These are phyloP conservation scores for Rhizopogon sp. DNA, from an alignment of 768 basidiomycete genomes.

Conservation along the genomic window DNA sequence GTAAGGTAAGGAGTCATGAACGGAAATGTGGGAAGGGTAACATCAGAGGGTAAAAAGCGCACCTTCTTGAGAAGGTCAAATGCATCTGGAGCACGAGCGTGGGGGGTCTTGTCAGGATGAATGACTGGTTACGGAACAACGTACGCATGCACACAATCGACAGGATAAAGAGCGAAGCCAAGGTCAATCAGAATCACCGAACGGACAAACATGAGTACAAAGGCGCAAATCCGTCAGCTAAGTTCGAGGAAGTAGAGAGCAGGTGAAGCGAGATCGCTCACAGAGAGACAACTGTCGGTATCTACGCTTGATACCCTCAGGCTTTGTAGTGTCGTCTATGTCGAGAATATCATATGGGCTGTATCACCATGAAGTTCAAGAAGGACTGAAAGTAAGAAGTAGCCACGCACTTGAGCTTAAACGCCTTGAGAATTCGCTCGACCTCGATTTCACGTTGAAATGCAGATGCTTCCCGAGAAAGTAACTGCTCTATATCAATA, in stretches of 20 bases:
- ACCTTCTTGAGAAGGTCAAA: slow-evolving; percentile 95
- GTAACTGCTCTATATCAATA: slow-evolving; percentile 71
- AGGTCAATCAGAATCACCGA: not conserved
- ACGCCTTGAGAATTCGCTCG: slow-evolving; percentile 87
- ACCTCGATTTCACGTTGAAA: slow-evolving; percentile 87
- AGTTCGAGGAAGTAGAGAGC: not conserved
- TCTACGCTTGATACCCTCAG: slow-evolving; percentile 86
- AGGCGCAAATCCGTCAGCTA: slow-evolving; percentile 1
- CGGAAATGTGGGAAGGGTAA: not conserved
- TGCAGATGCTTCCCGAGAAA: slow-evolving; percentile 76
- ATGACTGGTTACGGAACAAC: slow-evolving; percentile 65
- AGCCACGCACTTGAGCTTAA: slow-evolving; percentile 85
- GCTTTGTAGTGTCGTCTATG: slow-evolving; percentile 62
- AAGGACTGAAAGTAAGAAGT: not conserved
- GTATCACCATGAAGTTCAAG: not conserved
- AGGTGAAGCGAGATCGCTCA: slow-evolving; percentile 34
- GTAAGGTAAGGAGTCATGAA: not conserved
- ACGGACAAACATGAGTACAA: not conserved
- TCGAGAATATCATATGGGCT: slow-evolving; percentile 95
- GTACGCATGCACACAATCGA: slow-evolving; percentile 28
- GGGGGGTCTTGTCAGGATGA: slow-evolving; percentile 96
- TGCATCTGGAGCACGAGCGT: slow-evolving; percentile 84
- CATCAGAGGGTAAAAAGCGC: slow-evolving; percentile 5
- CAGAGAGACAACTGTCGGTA: slow-evolving; percentile 83
- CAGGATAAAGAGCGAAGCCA: not conserved